A percentile compares a stretch with the other conserved stretches of the same genome.
phyloP scores from a whole-genome alignment of 352 stramenopile genomes.

The Albugo laibachii region DNA sequence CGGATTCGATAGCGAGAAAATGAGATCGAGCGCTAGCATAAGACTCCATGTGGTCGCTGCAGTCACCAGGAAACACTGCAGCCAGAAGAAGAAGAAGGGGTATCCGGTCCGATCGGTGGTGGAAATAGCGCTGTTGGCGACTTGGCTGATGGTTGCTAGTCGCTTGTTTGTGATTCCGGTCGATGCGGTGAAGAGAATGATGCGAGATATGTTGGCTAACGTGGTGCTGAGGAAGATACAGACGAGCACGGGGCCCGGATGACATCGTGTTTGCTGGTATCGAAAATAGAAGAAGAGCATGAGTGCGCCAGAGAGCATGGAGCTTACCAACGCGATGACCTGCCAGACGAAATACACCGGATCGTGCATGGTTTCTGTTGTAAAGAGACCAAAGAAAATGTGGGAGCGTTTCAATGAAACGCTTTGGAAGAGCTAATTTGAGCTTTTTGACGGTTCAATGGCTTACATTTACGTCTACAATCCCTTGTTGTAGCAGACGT shows the following conservation, averaged over 20 bases:
- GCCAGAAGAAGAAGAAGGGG: constrained; percentile 65
- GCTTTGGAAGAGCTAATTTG: too few relatives aligned
- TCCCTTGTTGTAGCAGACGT: constrained; percentile 68
- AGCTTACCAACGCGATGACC: constrained; percentile 35
- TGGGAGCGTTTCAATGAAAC: too few relatives aligned
- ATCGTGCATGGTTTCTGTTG: constrained; percentile 16
- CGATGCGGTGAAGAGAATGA: constrained; percentile 29
- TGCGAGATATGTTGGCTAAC: constrained; percentile 41
- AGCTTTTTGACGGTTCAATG: too few relatives aligned
- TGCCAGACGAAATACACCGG: constrained; percentile 55
- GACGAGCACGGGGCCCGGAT: constrained; percentile 53
- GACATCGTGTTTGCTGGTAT: constrained; percentile 29
- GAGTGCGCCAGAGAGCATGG: constrained; percentile 19
- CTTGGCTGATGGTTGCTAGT: constrained; percentile 26
- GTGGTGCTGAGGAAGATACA: constrained; percentile 54
- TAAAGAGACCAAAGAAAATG: not conserved
- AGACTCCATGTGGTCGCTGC: constrained; percentile 65
- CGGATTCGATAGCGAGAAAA: constrained; percentile 74
- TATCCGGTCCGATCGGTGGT: constrained; percentile 13
- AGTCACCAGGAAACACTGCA: constrained; percentile 64
- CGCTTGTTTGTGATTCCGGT: not conserved
- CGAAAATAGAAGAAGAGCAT: constrained; percentile 62
- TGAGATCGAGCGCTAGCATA: constrained; percentile 69
- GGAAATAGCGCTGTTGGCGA: constrained; percentile 33
- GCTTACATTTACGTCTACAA: constrained; percentile 10